phyloP scores from a whole-genome alignment of 2,329 filamentous ascomycete genomes.

The Aspergillus fischeri region DNA sequence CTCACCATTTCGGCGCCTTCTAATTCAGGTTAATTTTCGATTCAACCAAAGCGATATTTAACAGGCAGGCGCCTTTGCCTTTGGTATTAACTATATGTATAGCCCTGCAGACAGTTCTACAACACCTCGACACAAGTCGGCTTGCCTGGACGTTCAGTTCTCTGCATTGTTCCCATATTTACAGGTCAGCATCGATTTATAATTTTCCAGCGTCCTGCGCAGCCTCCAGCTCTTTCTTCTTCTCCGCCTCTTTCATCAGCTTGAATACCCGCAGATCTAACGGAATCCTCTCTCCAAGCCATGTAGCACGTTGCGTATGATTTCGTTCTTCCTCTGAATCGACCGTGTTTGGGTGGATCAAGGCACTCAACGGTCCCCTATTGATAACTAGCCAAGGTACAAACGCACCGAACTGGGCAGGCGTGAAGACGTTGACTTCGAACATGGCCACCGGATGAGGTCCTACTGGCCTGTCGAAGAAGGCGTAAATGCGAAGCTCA shows the following conservation, averaged over 20 bases:
- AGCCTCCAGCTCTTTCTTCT: constrained; percentile 13
- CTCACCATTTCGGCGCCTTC: background rate
- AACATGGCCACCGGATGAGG: constrained; percentile 87
- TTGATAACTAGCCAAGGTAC: constrained; percentile 80
- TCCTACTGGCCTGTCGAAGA: constrained; percentile 74
- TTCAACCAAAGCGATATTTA: background rate
- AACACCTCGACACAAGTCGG: background rate
- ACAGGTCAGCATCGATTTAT: background rate
- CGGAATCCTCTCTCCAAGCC: constrained; percentile 45
- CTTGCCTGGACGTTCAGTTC: background rate
- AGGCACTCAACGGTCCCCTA: constrained; percentile 70
- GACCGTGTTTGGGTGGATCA: constrained; percentile 76
- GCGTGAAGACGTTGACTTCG: constrained; percentile 83
- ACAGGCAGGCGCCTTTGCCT: background rate
- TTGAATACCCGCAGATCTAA: constrained; percentile 40
- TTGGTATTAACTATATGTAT: background rate
- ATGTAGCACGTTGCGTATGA: constrained; percentile 43
- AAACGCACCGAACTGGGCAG: constrained; percentile 84
- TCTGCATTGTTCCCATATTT: background rate
- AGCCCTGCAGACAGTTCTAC: background rate
- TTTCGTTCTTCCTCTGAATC: constrained; percentile 49
- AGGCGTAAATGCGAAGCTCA: constrained; percentile 73
- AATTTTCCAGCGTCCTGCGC: background rate
- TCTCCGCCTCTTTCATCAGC: constrained; percentile 22
- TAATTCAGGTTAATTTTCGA: background rate